Base-by-base conservation (phyloP, 2,329 filamentous ascomycete species). In the Trichoderma brevicompactum region DNA sequence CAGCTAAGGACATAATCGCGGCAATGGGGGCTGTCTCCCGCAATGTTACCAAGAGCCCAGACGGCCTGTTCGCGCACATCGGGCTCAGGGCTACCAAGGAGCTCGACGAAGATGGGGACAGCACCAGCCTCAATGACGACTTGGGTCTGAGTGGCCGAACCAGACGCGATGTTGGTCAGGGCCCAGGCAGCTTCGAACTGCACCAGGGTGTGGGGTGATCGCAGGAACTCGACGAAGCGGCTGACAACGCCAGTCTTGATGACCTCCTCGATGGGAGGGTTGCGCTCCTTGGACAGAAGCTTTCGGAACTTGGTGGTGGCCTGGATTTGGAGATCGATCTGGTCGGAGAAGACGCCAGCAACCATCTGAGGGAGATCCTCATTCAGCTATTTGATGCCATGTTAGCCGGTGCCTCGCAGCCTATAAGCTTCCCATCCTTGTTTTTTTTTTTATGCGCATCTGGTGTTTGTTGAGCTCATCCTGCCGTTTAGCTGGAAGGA, bases 161-260 rank as follows among this genome's bases (percentile, higher is more conserved):
- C 95, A 56, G 94, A 98, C 68, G 95, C 95, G 79, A 99, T 99
- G 84, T 99, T 99, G 83, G 95, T 99, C 76, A 99, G 84, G 69
- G 95, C 95, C 95, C 95, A 99, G 49, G 95, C 95, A 74, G 95
- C 95, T 85, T 99, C 95, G 77, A 99, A 99, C 81, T 99, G 95
- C 65, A 99, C 95, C 55, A 99, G 87, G 40, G 95, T 98, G 81
- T 99, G 95, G 70, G 95, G 95, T 64, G 95, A 99, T 77, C 92
- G 92, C 68, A 99, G 89, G 81, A 99, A 99, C 80, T 97, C 93
- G 80, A 99, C 95, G 76, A 99, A 99, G 76, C 95, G 91, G 83
- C 89, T 90, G 71, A 99, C 95, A 70, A 99, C 95, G 75, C 95
- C 95, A 66, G 95, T 98, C 86, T 98, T 96, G 81, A 99, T 99